A percentile compares a stretch with the other conserved stretches of the same genome.
phyloP scores from a whole-genome alignment of 1,284 basidiomycete genomes.

The Erythrobasidium hasegawianum region DNA sequence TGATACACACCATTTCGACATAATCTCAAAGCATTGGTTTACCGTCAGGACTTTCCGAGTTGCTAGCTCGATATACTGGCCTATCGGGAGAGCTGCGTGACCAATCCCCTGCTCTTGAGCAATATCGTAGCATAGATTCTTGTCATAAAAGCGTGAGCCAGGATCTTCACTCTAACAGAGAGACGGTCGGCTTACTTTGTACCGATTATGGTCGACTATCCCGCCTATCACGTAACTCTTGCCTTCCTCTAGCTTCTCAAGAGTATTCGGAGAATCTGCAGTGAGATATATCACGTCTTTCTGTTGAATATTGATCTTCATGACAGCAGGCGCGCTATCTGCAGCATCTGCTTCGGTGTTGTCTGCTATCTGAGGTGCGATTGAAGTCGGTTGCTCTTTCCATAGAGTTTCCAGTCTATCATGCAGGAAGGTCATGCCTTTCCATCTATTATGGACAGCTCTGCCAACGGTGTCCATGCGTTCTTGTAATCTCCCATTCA shows the following conservation, averaged over 20 bases:
- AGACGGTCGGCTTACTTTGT: constrained; percentile 66
- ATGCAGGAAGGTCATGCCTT: constrained; percentile 72
- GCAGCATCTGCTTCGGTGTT: background rate
- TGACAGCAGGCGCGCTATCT: no score
- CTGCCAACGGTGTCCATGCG: constrained; percentile 68
- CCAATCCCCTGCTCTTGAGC: constrained; percentile 69
- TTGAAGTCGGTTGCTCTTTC: constrained; percentile 43
- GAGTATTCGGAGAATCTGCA: constrained; percentile 83
- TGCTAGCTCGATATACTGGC: constrained; percentile 74
- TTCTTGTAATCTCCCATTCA: constrained; percentile 64
- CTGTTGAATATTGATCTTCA: constrained; percentile 38
- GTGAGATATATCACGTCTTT: constrained; percentile 83
- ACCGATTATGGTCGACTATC: constrained; percentile 91
- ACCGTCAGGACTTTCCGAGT: constrained; percentile 96
- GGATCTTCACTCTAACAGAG: no score
- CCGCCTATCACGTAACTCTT: constrained; percentile 95
- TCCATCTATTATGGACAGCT: constrained; percentile 73
- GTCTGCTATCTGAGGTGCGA: background rate
- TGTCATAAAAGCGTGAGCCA: constrained; percentile 11
- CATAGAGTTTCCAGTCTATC: constrained; percentile 67
- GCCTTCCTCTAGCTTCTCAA: constrained; percentile 70
- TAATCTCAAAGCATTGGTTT: constrained; percentile 90
- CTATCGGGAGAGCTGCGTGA: constrained; percentile 88
- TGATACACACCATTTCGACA: constrained; percentile 74
- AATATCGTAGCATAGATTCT: constrained; percentile 87